These are phyloP conservation scores for Calonectria crousiana DNA, from an alignment of 2,329 filamentous ascomycete species.

Conservation along the genomic window DNA sequence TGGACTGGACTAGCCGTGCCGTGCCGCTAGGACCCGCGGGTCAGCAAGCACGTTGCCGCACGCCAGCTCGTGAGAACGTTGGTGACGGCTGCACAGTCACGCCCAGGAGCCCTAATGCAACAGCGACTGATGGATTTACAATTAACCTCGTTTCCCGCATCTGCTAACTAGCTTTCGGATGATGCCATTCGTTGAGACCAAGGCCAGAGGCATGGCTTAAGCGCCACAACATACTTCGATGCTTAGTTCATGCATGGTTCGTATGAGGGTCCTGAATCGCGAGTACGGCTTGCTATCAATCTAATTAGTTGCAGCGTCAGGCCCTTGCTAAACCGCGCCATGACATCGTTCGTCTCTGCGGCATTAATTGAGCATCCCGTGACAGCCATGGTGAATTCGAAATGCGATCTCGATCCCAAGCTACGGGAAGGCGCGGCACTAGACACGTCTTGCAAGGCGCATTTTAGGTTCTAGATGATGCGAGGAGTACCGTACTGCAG, in stretches of 20 bases:
- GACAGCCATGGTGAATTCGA: neutral
- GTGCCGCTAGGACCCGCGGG: neutral
- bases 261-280: neutral
- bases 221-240: neutral
- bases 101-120: neutral
- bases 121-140: neutral
- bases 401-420: neutral
- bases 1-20: neutral
- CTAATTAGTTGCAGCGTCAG: neutral
- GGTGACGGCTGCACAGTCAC: neutral
- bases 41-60: neutral
- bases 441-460: neutral
- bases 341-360: neutral
- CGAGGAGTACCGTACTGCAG: neutral
- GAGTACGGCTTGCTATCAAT: neutral
- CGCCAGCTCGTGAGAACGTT: neutral
- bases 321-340: neutral
- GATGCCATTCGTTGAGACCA: neutral
- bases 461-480: neutral
- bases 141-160: no score
- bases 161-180: no score
- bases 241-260: neutral
- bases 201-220: neutral
- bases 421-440: neutral
- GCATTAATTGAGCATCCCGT: neutral